Percentiles rank a stretch among this genome's conserved stretches.
Conservation (phyloP, 2,329 filamentous ascomycete species). For the Aureobasidium sp. region DNA sequence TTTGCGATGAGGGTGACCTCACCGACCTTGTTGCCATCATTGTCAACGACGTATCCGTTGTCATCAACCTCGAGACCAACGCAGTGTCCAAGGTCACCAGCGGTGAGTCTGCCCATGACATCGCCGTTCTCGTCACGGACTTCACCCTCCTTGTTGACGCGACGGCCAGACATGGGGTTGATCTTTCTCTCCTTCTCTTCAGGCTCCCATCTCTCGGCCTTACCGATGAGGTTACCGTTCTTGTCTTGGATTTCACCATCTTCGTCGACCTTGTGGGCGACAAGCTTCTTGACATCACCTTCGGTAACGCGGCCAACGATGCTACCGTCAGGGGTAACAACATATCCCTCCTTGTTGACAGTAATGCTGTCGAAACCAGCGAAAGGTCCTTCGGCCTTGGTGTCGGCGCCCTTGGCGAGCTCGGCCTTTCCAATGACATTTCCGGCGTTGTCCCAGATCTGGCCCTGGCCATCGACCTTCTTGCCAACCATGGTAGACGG, state of each 20-base stretch:
- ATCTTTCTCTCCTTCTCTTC: constrained; percentile 49
- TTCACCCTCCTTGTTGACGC: constrained; percentile 48
- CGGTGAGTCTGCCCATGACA: constrained; percentile 43
- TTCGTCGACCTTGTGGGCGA: constrained; percentile 45
- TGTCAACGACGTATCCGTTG: constrained; percentile 46
- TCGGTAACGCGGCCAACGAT: constrained; percentile 46
- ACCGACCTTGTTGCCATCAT: constrained; percentile 56
- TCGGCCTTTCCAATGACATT: constrained; percentile 55
- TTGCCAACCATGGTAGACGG: constrained; percentile 50
- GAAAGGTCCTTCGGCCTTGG: constrained; percentile 50
- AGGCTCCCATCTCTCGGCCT: constrained; percentile 48
- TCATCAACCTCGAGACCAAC: constrained; percentile 47
- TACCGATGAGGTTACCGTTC: constrained; percentile 48
- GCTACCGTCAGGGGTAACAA: constrained; percentile 40
- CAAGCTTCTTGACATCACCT: constrained; percentile 46
- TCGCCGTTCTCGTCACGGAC: constrained; percentile 47
- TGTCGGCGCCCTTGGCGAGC: constrained; percentile 47
- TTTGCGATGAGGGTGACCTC: constrained; percentile 57
- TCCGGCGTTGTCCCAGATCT: constrained; percentile 58
- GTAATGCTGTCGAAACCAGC: constrained; percentile 52
- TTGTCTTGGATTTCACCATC: constrained; percentile 48
- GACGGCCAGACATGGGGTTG: constrained; percentile 53
- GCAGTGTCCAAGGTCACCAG: constrained; percentile 46
- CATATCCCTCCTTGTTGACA: constrained; percentile 52
- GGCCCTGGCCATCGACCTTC: constrained; percentile 56